These are phyloP conservation scores for Geotrichum aggregatum DNA, from an alignment of 1,139 yeast genomes.

Conservation along the genomic window DNA sequence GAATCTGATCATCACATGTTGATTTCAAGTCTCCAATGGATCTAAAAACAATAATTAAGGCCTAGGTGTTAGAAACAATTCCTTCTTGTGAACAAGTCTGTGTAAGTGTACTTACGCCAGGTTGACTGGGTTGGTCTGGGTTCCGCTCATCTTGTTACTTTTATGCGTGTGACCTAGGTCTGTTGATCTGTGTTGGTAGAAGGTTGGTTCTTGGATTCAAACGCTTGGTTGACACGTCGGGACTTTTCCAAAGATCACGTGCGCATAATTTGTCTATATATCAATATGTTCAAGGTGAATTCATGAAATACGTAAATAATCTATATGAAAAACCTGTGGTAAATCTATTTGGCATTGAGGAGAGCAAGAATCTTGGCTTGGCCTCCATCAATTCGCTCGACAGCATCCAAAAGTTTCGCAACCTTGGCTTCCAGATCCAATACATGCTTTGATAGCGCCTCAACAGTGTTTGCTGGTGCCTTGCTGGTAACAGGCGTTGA, in stretches of 20 bases:
- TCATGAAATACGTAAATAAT: neutral
- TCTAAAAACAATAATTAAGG: constrained; percentile 20
- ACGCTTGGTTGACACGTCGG: neutral
- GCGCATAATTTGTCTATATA: too few species aligned
- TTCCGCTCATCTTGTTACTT: constrained; percentile 14
- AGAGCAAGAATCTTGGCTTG: constrained; percentile 16
- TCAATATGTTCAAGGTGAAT: neutral
- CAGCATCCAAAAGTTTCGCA: constrained; percentile 35
- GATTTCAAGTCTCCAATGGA: constrained; percentile 35
- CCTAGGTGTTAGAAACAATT: neutral
- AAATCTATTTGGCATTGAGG: constrained; percentile 9
- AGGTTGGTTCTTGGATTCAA: neutral
- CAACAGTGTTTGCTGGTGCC: constrained; percentile 15
- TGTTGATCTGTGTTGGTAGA: neutral
- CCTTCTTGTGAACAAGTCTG: neutral
- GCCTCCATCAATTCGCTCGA: constrained; percentile 13
- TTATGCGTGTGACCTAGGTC: neutral
- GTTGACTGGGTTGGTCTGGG: constrained; percentile 18
- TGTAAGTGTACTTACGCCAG: constrained; percentile 10
- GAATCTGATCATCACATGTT: constrained; percentile 38
- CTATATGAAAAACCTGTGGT: too few species aligned
- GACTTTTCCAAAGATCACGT: neutral
- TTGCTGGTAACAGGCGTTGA: constrained; percentile 12
- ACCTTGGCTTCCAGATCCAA: constrained; percentile 43
- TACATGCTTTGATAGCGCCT: constrained; percentile 18